Conservation (phyloP, 306 rosid genomes). For the Ziziphus jujuba region DNA sequence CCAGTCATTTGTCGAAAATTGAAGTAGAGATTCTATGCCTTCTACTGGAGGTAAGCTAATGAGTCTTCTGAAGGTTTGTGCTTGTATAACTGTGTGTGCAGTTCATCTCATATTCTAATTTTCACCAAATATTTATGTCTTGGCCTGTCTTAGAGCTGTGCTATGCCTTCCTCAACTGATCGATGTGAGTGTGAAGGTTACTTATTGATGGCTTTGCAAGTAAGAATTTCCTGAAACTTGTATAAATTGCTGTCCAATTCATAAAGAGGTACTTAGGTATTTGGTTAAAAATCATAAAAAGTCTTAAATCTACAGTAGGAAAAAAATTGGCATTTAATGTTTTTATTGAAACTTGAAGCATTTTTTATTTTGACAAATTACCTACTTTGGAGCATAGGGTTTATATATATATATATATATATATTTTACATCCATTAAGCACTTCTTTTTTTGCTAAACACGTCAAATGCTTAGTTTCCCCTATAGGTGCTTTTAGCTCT, state of each 20-base stretch:
- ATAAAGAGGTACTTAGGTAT: too few species aligned
- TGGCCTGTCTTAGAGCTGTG: conserved; percentile 51
- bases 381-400: too few species aligned
- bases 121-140: conserved; percentile 27
- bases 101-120: conserved; percentile 8
- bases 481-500: too few species aligned
- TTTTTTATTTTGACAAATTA: too few species aligned
- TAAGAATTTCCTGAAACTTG: conserved; percentile 29
- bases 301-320: too few species aligned
- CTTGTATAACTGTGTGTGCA: not conserved
- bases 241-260: not conserved
- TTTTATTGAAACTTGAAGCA: too few species aligned
- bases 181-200: conserved; percentile 49
- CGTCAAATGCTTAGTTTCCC: too few species aligned
- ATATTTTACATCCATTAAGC: too few species aligned
- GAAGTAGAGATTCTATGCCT: conserved; percentile 74
- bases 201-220: conserved; percentile 72
- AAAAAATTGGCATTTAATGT: too few species aligned
- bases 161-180: conserved; percentile 53
- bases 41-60: conserved; percentile 66
- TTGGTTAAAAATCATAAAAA: too few species aligned
- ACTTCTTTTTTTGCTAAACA: too few species aligned
- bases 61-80: not conserved
- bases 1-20: conserved; percentile 46
- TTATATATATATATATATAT: too few species aligned